Evolutionary conservation across 495 filamentous ascomycete species (phyloP).

Genomic region (Aspergillus indologenus): DNA sequence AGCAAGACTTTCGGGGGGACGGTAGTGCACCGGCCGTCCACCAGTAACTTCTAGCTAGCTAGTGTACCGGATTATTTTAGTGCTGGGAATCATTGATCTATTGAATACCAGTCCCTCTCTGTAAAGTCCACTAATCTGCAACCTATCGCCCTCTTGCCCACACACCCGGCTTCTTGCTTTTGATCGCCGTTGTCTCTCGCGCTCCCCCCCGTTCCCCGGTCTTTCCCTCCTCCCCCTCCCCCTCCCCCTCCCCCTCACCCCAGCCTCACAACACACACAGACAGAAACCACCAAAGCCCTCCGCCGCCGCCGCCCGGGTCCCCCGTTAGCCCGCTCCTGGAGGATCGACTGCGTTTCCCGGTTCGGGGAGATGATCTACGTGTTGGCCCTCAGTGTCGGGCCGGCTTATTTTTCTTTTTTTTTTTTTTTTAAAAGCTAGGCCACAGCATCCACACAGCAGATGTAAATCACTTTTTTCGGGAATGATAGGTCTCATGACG

Average conservation of each 20-base stretch:
- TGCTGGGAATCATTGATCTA: too few species aligned
- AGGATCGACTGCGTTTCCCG: not conserved
- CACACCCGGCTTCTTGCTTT: not conserved
- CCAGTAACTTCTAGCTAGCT: too few species aligned
- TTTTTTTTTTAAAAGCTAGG: too few species aligned
- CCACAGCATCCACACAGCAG: too few species aligned
- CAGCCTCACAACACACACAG: not conserved
- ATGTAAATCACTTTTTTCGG: too few species aligned
- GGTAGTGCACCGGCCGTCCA: too few species aligned
- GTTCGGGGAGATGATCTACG: not conserved
- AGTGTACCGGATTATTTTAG: too few species aligned
- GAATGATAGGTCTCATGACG: not conserved
- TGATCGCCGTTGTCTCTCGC: not conserved
- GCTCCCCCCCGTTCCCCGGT: too few species aligned
- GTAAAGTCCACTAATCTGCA: not conserved
- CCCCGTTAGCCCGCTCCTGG: not conserved
- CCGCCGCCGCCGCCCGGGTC: not conserved
- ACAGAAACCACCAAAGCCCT: not conserved
- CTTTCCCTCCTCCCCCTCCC: not conserved
- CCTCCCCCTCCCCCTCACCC: too few species aligned
- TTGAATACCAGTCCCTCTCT: too few species aligned
- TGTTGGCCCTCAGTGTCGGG: conserved; percentile 4
- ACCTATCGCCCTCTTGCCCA: not conserved
- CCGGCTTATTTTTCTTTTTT: not conserved
- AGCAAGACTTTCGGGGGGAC: not conserved